Conservation (phyloP, 345 rosid species). For the Raphanus raphanistrum region DNA sequence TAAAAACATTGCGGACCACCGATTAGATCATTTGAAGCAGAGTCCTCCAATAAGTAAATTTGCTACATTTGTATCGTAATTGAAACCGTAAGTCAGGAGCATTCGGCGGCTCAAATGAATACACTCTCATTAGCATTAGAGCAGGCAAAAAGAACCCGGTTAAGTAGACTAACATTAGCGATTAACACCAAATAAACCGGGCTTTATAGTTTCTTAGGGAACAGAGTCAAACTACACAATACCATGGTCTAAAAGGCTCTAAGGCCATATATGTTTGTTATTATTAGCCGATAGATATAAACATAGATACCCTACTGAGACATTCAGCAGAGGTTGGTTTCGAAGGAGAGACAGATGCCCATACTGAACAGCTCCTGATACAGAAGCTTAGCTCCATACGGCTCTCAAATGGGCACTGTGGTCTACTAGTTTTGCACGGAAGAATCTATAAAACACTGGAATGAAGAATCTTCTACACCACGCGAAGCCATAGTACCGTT, state of each 20-base stretch:
- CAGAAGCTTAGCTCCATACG: slow-evolving; percentile 76
- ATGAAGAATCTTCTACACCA: no score
- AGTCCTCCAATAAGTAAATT: no score
- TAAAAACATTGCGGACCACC: no score
- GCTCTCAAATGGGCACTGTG: slow-evolving; percentile 60
- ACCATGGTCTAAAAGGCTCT: neutral
- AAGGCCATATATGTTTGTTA: neutral
- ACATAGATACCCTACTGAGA: neutral
- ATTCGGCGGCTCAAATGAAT: no score
- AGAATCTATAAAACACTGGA: no score
- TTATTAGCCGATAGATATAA: neutral
- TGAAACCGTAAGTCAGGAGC: no score
- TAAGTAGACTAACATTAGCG: neutral
- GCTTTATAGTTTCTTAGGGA: neutral
- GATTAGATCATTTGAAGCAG: no score
- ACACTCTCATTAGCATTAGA: no score
- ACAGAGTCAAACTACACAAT: neutral
- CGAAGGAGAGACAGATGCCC: slow-evolving; percentile 74
- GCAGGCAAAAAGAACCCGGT: neutral
- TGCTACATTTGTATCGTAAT: no score
- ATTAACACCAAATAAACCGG: neutral
- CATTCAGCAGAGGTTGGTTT: slow-evolving; percentile 51
- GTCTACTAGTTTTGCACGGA: no score
- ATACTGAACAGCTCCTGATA: slow-evolving; percentile 82
- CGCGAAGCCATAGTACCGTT: slow-evolving; percentile 32